A percentile compares a stretch with the other conserved stretches of the same genome.
Evolutionary conservation across 257 asterid species (phyloP).

Genomic region (Penstemon barbatus): DNA sequence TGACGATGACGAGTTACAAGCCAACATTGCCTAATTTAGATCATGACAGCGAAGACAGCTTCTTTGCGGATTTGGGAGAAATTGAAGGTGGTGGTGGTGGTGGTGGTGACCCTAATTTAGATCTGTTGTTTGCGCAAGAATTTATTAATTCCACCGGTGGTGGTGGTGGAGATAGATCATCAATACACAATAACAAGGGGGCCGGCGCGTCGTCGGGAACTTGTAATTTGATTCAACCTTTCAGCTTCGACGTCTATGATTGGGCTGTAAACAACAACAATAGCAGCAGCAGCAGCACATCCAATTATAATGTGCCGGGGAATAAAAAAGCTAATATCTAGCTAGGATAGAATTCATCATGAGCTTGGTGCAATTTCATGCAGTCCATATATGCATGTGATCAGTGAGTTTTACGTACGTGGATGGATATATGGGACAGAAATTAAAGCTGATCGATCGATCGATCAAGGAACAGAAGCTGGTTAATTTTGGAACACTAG

Average conservation of each 20-base stretch:
- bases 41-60: constrained; percentile 53
- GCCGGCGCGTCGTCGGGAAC: not conserved
- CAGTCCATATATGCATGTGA: constrained; percentile 12
- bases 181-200: not conserved
- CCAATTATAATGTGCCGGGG: constrained; percentile 26
- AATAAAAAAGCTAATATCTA: not conserved
- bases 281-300: constrained; percentile 18
- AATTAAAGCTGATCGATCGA: not conserved
- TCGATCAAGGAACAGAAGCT: too few species aligned
- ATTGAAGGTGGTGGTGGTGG: constrained; percentile 61
- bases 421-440: constrained; percentile 15
- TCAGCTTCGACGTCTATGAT: constrained; percentile 47
- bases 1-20: constrained; percentile 52
- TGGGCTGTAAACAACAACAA: constrained; percentile 41
- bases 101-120: constrained; percentile 53
- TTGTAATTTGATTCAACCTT: constrained; percentile 42
- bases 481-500: too few species aligned
- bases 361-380: constrained; percentile 7
- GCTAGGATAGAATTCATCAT: constrained; percentile 28
- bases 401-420: not conserved
- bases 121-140: constrained; percentile 52
- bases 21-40: constrained; percentile 43
- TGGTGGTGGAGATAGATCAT: constrained; percentile 33
- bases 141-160: constrained; percentile 34
- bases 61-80: constrained; percentile 79